A percentile compares a stretch with the other conserved stretches of the same genome.
phyloP scores from a whole-genome alignment of 345 rosid genomes.

The Viola odorata region DNA sequence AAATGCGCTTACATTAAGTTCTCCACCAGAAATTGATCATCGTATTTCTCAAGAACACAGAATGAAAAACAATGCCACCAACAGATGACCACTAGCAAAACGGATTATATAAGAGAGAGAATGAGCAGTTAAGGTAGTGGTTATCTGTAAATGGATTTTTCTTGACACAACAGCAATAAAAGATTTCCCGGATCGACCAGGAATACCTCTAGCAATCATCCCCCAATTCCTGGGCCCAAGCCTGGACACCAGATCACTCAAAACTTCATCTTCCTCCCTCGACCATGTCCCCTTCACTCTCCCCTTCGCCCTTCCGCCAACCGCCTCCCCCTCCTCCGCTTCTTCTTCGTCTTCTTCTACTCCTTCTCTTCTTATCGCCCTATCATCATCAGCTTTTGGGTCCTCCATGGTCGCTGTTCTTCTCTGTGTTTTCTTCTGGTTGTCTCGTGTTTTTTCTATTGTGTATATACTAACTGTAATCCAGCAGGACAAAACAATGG shows the following conservation, averaged over 20 bases:
- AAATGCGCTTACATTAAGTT: too few species aligned
- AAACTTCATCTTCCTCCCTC: slow-evolving; percentile 68
- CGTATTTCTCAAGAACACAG: too few species aligned
- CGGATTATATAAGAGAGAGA: not conserved
- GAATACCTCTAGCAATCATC: slow-evolving; percentile 73
- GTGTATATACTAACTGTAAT: too few species aligned
- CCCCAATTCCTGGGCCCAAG: slow-evolving; percentile 86
- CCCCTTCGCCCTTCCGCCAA: slow-evolving; percentile 20
- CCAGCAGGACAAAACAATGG: too few species aligned
- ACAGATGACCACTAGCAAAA: not conserved
- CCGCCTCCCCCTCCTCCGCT: slow-evolving; percentile 19
- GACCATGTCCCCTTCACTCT: slow-evolving; percentile 84
- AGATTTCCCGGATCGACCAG: slow-evolving; percentile 84
- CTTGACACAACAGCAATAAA: too few species aligned
- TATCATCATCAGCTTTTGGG: slow-evolving; percentile 23
- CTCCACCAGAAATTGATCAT: too few species aligned
- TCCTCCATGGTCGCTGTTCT: slow-evolving; percentile 22
- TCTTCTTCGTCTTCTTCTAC: slow-evolving; percentile 1
- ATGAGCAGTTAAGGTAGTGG: not conserved
- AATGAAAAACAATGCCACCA: not conserved
- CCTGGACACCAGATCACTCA: slow-evolving; percentile 50
- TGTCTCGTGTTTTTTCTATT: too few species aligned
- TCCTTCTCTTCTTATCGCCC: slow-evolving; percentile 1
- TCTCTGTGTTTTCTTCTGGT: slow-evolving; percentile 20
- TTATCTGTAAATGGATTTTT: slow-evolving; percentile 74